Evolutionary conservation across 2,329 filamentous ascomycete species (phyloP).

Genomic region (Verticillium tricorpus): DNA sequence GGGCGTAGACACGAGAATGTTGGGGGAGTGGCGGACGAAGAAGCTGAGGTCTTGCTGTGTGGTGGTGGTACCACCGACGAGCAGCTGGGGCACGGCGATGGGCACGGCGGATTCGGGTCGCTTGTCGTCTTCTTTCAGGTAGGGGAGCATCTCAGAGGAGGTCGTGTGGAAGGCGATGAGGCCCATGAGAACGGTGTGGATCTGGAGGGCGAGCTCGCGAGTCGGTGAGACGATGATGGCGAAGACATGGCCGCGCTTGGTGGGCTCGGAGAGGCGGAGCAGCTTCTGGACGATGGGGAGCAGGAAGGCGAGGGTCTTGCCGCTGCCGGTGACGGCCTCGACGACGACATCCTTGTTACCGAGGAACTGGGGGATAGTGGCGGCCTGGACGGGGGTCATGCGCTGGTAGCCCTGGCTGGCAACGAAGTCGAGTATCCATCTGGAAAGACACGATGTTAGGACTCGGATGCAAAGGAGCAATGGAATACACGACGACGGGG

Average conservation of each 20-base stretch:
- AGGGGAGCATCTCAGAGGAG: conserved; percentile 62
- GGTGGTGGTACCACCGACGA: conserved; percentile 75
- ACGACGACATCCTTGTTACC: conserved; percentile 90
- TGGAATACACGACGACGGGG: conserved; percentile 41
- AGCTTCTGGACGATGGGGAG: conserved; percentile 79
- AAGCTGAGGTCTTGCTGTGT: conserved; percentile 81
- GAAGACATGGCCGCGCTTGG: conserved; percentile 84
- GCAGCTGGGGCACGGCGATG: conserved; percentile 76
- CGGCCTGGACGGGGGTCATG: conserved; percentile 94
- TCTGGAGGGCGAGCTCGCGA: conserved; percentile 87
- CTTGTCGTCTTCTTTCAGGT: conserved; percentile 52
- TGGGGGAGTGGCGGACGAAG: conserved; percentile 81
- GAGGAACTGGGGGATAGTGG: conserved; percentile 82
- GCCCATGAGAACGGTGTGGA: conserved; percentile 72
- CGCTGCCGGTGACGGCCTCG: conserved; percentile 87
- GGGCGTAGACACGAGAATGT: conserved; percentile 85
- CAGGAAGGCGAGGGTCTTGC: conserved; percentile 79
- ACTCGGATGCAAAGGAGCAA: conserved; percentile 55
- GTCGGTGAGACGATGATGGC: conserved; percentile 92
- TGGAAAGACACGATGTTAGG: conserved; percentile 45
- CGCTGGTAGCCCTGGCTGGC: conserved; percentile 78
- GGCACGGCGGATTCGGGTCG: conserved; percentile 39
- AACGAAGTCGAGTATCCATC: conserved; percentile 85
- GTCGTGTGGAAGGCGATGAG: conserved; percentile 79
- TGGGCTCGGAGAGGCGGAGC: conserved; percentile 71